These are phyloP conservation scores for Tylopilus sp. DNA, from an alignment of 1,284 basidiomycete species.

Conservation along the genomic window DNA sequence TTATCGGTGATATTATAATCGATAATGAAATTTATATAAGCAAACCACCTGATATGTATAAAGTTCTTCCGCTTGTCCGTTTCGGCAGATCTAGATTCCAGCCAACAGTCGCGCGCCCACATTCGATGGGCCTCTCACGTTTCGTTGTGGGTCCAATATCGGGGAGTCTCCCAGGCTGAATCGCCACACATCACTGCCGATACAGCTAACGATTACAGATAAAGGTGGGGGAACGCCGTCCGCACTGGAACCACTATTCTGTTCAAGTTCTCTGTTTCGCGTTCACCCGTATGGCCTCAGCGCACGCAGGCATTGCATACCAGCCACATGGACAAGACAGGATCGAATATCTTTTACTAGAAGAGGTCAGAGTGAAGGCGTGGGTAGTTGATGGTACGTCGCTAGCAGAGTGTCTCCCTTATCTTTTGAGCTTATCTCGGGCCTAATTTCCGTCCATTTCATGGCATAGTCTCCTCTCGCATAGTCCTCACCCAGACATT, in stretches of 20 bases:
- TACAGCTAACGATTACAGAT: slow-evolving; percentile 23
- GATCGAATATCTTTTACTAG: slow-evolving; percentile 49
- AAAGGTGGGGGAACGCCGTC: slow-evolving; percentile 15
- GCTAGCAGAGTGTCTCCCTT: neutral
- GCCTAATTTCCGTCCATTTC: slow-evolving; percentile 3
- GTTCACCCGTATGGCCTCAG: slow-evolving; percentile 25
- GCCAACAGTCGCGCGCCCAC: slow-evolving; percentile 2
- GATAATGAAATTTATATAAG: no score
- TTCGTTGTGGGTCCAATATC: neutral
- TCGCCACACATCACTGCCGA: slow-evolving; percentile 6
- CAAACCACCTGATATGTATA: no score
- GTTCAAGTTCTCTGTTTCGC: neutral
- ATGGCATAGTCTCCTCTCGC: slow-evolving; percentile 57
- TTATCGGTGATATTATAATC: no score
- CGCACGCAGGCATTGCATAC: slow-evolving; percentile 52
- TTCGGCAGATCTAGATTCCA: no score
- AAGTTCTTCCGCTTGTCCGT: no score
- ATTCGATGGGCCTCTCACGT: slow-evolving; percentile 9
- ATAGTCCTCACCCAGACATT: slow-evolving; percentile 62
- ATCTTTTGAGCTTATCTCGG: slow-evolving; percentile 12
- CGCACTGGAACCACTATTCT: no score
- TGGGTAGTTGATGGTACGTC: slow-evolving; percentile 60
- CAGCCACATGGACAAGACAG: slow-evolving; percentile 28
- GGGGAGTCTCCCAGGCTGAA: slow-evolving; percentile 13
- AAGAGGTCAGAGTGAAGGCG: slow-evolving; percentile 53